A percentile compares a stretch with the other conserved stretches of the same genome.
phyloP scores from a whole-genome alignment of 2,329 filamentous ascomycete species.

The Diaporthe amygdali region DNA sequence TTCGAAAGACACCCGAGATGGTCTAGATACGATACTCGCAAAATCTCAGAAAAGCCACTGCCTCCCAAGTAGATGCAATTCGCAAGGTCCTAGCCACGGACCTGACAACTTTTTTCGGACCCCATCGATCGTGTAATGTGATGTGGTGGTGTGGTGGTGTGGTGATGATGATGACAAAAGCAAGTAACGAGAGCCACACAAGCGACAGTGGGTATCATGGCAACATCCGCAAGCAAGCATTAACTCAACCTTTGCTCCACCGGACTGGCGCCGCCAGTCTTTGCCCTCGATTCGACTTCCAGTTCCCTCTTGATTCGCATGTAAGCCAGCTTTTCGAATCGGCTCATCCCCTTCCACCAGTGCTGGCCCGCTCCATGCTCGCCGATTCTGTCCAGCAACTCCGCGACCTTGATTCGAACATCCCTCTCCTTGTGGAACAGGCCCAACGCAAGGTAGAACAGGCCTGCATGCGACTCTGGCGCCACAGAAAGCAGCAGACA shows the following conservation, averaged over 20 bases:
- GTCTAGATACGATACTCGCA: not conserved
- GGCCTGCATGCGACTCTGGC: slow-evolving; percentile 82
- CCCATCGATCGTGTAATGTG: not conserved
- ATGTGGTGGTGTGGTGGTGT: not conserved
- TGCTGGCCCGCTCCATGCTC: slow-evolving; percentile 90
- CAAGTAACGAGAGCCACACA: slow-evolving; percentile 16
- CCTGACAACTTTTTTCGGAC: not conserved
- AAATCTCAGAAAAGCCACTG: not conserved
- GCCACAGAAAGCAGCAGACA: slow-evolving; percentile 82
- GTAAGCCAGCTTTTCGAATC: slow-evolving; percentile 88
- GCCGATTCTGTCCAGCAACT: slow-evolving; percentile 80
- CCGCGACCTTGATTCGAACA: slow-evolving; percentile 78
- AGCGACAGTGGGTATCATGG: slow-evolving; percentile 21
- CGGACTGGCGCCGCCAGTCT: slow-evolving; percentile 34
- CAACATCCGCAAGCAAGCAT: slow-evolving; percentile 1
- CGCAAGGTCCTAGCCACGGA: not conserved
- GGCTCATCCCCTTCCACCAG: slow-evolving; percentile 86
- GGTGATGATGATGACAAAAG: not conserved
- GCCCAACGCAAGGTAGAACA: slow-evolving; percentile 90
- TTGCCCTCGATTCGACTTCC: slow-evolving; percentile 56
- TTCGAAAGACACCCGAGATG: not conserved
- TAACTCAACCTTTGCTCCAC: slow-evolving; percentile 57
- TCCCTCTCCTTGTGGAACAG: slow-evolving; percentile 88
- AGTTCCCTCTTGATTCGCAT: slow-evolving; percentile 75
- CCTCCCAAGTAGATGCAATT: not conserved